Evolutionary conservation across 441 rosid genomes (phyloP), one percentile per base, ranked within the genome.

Genomic region (Viola pubescens): DNA sequence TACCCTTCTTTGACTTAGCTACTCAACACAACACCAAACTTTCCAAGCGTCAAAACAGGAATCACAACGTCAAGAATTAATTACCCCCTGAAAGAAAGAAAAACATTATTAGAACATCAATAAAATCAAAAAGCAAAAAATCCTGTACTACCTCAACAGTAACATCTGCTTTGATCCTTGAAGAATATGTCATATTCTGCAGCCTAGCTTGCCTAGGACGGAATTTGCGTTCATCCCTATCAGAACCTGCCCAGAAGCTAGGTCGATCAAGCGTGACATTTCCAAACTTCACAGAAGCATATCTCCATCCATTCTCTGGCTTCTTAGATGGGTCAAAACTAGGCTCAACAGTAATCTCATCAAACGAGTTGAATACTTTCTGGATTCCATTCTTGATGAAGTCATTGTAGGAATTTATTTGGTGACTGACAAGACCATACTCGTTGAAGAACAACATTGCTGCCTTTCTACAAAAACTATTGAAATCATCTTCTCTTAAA

Each of bases 101-200:
- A 16, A 16, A 16, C 0, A 16, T 16, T 16, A 16, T 16, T 0
- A 16, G 34, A 26, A 2, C 3, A 26, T 85, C 66, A 84, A n/a
- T n/a, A n/a, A n/a, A n/a, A n/a, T n/a, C n/a, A n/a, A n/a, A n/a
- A n/a, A n/a, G n/a, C n/a, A n/a, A n/a, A n/a, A n/a, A n/a, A n/a
- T n/a, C n/a, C n/a, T n/a, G n/a, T n/a, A n/a, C n/a, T n/a, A n/a
- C 98, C 97, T 87, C 79, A 68, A 87, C 80, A 43, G 74, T 58
- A 60, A 85, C 82, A 58, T 77, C 69, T 5, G 86, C 81, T 69
- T 76, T 87, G 80, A 94, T 81, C 70, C 80, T 60, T 0, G 94
- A 58, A 2, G 96, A 81, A 64, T 88, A 90, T 0, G 97, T 85
- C 95, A 88, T 94, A 62, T 94, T 90, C 69, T 94, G 96, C 56